A percentile compares a stretch with the other conserved stretches of the same genome.
Evolutionary conservation across 768 basidiomycete genomes (phyloP).

Genomic region (Russula foetens): DNA sequence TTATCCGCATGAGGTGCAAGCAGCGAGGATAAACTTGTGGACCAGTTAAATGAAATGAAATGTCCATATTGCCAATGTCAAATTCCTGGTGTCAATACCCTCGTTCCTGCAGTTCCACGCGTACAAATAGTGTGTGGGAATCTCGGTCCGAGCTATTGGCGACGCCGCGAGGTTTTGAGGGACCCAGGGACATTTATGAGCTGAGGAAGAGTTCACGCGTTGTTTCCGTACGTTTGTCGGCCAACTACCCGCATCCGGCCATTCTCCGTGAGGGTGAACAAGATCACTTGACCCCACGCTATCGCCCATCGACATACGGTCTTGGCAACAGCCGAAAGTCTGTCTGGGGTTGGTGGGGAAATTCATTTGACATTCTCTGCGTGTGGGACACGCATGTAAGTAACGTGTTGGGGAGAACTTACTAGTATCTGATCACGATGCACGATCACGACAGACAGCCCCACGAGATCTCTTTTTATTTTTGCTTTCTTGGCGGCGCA

Average conservation of each 20-base stretch:
- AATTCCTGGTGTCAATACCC: background rate
- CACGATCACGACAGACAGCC: background rate
- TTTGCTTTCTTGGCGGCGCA: background rate
- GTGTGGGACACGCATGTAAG: background rate
- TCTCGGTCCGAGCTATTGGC: background rate
- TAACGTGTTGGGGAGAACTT: background rate
- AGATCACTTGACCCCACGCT: background rate
- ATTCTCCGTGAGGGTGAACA: background rate
- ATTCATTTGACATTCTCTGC: background rate
- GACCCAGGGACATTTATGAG: background rate
- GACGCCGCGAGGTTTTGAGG: background rate
- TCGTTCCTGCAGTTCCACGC: background rate
- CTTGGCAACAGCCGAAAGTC: background rate
- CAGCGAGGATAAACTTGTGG: background rate
- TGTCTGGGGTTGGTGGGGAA: background rate
- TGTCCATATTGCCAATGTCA: background rate
- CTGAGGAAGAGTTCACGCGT: background rate
- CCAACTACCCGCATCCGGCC: background rate
- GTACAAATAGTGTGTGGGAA: background rate
- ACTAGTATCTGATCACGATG: too few relatives aligned
- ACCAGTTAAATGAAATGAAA: background rate
- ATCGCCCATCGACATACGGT: background rate
- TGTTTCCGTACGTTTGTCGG: background rate
- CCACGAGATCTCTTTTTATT: background rate
- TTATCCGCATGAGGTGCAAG: background rate